phyloP scores from a whole-genome alignment of 2,329 filamentous ascomycete genomes.

The Trichophyton rubrum region DNA sequence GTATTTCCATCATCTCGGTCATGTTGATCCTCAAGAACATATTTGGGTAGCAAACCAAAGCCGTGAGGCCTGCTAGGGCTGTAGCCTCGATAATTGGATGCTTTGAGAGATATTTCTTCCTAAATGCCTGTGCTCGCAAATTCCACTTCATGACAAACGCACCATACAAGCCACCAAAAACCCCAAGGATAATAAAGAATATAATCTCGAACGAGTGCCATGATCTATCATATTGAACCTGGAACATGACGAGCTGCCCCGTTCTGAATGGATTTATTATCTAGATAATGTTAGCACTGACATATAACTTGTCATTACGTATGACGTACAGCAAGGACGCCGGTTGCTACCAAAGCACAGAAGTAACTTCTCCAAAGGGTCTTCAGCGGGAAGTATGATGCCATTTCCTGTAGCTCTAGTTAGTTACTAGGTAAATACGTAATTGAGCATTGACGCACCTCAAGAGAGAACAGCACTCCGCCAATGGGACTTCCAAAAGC shows the following conservation, averaged over 20 bases:
- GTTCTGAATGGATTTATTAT: slow-evolving; percentile 97
- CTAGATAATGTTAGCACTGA: slow-evolving; percentile 21
- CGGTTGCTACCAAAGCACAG: slow-evolving; percentile 87
- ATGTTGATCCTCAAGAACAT: slow-evolving; percentile 93
- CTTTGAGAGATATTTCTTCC: slow-evolving; percentile 77
- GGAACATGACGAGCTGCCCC: slow-evolving; percentile 97
- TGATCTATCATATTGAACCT: slow-evolving; percentile 84
- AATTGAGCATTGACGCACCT: slow-evolving; percentile 34
- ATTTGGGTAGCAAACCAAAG: slow-evolving; percentile 91
- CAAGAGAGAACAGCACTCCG: slow-evolving; percentile 87
- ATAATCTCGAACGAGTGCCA: slow-evolving; percentile 97
- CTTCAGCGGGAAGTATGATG: slow-evolving; percentile 88
- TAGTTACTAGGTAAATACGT: not conserved
- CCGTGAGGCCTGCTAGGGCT: slow-evolving; percentile 67
- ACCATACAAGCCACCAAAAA: slow-evolving; percentile 90
- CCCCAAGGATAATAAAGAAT: slow-evolving; percentile 81
- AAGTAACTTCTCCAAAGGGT: slow-evolving; percentile 98
- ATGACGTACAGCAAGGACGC: slow-evolving; percentile 57
- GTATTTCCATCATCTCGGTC: slow-evolving; percentile 98
- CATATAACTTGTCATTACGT: not conserved
- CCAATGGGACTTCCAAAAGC: slow-evolving; percentile 97
- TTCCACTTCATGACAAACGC: slow-evolving; percentile 99
- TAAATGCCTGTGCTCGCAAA: slow-evolving; percentile 74
- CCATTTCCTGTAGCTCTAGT: slow-evolving; percentile 57
- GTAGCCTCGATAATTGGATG: slow-evolving; percentile 82